Conservation (phyloP, 176 grass and related monocot genomes). For the Poa annua region DNA sequence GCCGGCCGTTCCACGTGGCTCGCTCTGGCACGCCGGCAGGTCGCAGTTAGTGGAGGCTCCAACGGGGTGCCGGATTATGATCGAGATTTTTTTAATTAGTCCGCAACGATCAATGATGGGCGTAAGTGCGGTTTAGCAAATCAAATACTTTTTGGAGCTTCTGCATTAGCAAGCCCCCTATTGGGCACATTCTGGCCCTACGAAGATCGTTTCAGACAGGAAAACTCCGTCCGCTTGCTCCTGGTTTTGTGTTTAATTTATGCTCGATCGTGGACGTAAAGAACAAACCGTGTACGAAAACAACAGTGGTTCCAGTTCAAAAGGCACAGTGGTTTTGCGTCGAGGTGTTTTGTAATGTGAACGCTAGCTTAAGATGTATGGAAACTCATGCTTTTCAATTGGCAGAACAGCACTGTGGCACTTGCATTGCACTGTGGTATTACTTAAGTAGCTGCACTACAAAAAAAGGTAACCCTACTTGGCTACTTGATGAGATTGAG, state of each 20-base stretch:
- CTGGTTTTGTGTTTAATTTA: background rate
- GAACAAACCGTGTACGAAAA: background rate
- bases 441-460: background rate
- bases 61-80: slow-evolving; percentile 35
- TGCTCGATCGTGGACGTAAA: background rate
- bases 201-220: slow-evolving; percentile 34
- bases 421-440: background rate
- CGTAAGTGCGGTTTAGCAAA: slow-evolving; percentile 56
- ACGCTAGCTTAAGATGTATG: background rate
- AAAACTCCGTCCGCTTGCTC: slow-evolving; percentile 14
- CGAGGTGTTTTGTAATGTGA: background rate
- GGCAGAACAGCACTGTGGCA: background rate
- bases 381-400: background rate
- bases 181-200: slow-evolving; percentile 6
- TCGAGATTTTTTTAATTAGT: slow-evolving; percentile 30
- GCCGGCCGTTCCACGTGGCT: slow-evolving; percentile 2
- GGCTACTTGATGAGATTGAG: background rate
- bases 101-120: slow-evolving; percentile 39
- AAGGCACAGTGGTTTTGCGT: background rate
- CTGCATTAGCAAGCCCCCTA: background rate
- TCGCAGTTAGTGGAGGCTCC: slow-evolving; percentile 66
- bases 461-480: background rate
- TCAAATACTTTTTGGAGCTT: slow-evolving; percentile 34
- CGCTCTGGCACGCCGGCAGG: background rate
- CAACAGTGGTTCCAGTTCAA: too few species aligned